Percentiles rank a stretch among this genome's conserved stretches.
phyloP scores from a whole-genome alignment of 805 yeast genomes.

The Barnettozyma salicaria region DNA sequence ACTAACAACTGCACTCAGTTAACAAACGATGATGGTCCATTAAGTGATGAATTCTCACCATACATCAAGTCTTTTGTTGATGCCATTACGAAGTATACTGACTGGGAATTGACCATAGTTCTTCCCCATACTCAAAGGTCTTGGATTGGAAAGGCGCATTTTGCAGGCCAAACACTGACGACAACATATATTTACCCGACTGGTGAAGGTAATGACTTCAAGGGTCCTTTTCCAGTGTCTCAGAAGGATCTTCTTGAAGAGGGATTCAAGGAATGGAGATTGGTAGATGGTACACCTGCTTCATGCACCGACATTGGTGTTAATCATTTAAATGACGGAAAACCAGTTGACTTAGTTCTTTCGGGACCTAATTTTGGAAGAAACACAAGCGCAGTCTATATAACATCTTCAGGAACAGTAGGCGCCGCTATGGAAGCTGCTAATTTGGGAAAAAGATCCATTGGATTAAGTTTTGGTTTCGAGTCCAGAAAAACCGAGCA shows the following conservation, averaged over 20 bases:
- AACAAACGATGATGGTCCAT: constrained; percentile 96
- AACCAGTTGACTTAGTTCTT: constrained; percentile 72
- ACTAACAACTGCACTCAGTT: constrained; percentile 27
- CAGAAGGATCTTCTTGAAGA: constrained; percentile 33
- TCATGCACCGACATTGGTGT: constrained; percentile 89
- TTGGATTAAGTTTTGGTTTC: constrained; percentile 87
- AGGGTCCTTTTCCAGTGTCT: constrained; percentile 62
- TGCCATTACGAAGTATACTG: constrained; percentile 54
- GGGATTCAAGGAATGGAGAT: constrained; percentile 68
- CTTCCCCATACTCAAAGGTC: constrained; percentile 82
- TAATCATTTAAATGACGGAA: constrained; percentile 50
- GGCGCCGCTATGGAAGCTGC: constrained; percentile 97
- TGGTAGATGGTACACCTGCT: constrained; percentile 93
- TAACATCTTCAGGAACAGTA: constrained; percentile 88
- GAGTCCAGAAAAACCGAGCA: constrained; percentile 38
- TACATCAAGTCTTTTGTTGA: constrained; percentile 78
- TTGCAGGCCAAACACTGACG: constrained; percentile 64
- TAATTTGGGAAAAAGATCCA: constrained; percentile 53
- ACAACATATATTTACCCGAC: constrained; percentile 62
- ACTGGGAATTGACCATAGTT: constrained; percentile 81
- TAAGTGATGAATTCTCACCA: constrained; percentile 72
- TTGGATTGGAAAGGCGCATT: constrained; percentile 97
- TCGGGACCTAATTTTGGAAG: constrained; percentile 97
- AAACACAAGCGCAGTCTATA: constrained; percentile 83
- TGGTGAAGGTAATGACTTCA: constrained; percentile 40